A percentile compares a stretch with the other conserved stretches of the same genome.
Conservation (phyloP, 2,329 filamentous ascomycete genomes). For the Shiraia sp. region DNA sequence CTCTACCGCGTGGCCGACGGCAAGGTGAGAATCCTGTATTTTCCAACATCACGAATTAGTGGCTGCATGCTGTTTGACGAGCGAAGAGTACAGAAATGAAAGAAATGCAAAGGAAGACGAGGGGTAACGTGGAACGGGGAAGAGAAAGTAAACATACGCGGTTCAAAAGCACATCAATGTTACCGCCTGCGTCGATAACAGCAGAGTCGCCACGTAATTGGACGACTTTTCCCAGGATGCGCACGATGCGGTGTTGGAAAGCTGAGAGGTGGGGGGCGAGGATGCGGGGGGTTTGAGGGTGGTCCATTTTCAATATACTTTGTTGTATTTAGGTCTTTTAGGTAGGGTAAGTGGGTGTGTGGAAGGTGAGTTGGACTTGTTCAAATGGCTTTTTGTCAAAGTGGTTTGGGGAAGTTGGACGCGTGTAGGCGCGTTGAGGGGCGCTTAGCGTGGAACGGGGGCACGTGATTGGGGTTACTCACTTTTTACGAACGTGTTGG, state of each 20-base stretch:
- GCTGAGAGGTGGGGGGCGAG: conserved; percentile 77
- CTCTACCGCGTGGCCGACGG: conserved; percentile 71
- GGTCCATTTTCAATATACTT: conserved; percentile 40
- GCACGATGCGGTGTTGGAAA: conserved; percentile 73
- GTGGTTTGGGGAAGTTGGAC: too few species aligned
- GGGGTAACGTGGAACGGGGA: background rate
- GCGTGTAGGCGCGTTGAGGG: too few species aligned
- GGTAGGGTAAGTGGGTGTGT: too few species aligned
- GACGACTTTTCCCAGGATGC: conserved; percentile 81
- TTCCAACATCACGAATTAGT: background rate
- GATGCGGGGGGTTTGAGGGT: conserved; percentile 71
- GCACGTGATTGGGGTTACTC: too few species aligned
- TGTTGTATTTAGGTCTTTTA: too few species aligned
- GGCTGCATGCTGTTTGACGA: background rate
- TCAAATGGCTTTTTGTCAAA: too few species aligned
- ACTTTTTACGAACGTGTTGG: too few species aligned
- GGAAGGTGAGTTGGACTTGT: too few species aligned
- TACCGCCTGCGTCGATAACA: conserved; percentile 76
- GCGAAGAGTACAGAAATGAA: background rate
- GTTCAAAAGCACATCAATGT: conserved; percentile 74
- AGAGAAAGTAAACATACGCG: conserved; percentile 56
- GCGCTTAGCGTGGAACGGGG: too few species aligned
- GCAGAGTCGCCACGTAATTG: conserved; percentile 82
- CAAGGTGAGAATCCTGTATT: conserved; percentile 69
- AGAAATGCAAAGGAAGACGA: background rate